Base-by-base conservation (phyloP, 768 basidiomycete species). In the Scleroderma bovista region DNA sequence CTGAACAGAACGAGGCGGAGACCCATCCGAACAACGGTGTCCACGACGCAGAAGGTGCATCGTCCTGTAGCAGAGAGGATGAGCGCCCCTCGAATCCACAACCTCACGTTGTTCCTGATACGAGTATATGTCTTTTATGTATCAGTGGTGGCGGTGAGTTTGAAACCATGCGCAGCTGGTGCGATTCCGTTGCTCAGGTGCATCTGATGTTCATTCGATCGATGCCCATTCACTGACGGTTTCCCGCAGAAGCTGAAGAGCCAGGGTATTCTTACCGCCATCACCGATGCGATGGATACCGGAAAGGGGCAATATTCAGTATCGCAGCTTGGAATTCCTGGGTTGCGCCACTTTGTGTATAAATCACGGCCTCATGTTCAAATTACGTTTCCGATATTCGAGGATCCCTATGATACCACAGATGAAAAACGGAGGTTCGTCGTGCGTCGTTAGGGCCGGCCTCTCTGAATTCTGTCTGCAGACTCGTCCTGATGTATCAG, bases 281-380 rank as follows among this genome's bases (percentile, higher is more conserved):
- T 89, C 44, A 60, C 69, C 16, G 69, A 73, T 26, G 73, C 76
- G 8, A 75, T 79, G 50, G 57, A 64, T 26, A 64, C 75, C 39
- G 71, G 78, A 44, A 61, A 74, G 36, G 84, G 83, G 6, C 75
- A 80, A 43, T 90, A 89, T 58, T 74, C 79, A 7, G 79, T 84
- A 48, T 81, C 82, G 3, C 84, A 88, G 48, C 69, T 97, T 11
- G 81, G 81, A n/a, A 85, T 95, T 55, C 92, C 92, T 3, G 93
- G 93, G 2, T 69, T 98, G 24, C 80, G 90, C 26, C 96, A 99
- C 66, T 99, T 97, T 62, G 70, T 97, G 43, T 98, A 97, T 74
- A 97, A 97, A 70, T 91, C 89, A 10, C 77, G 91, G 12, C 72
- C 79, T 7, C 81, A 90, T 58, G 93, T 99, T 17, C 96, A 99